Base-by-base conservation (phyloP, 1,139 yeast species). In the Kodamaea ohmeri region DNA sequence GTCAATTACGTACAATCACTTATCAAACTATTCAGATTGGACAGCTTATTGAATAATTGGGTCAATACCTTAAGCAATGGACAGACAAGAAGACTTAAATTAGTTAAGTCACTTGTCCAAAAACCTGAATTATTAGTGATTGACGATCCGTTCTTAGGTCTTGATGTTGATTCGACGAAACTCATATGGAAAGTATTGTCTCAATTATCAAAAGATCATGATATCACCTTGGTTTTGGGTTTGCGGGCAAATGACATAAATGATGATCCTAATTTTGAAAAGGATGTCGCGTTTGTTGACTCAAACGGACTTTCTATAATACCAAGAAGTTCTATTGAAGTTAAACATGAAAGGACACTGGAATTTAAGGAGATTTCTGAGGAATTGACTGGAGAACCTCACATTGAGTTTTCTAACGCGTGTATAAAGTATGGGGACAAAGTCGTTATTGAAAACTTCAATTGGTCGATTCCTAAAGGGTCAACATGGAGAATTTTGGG, bases 61-160 rank as follows among this genome's bases (percentile, higher is more conserved):
- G 78, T 87, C 33, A 87, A 87, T 57, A 86, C 94, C 0, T 67
- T 92, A 35, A 85, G 96, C 58, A 92, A 92, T 56, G 98, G 98
- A 0, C 98, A 92, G 60, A 80, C 86, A 58, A 72, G 98, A 49
- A 68, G 98, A 35, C 96, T 97, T 0, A 70, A 96, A 44, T 66
- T 92, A 21, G 97, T 97, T 0, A 74, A 76, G 45, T 78, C 90
- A 0, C 54, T 92, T 37, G 71, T 88, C 37, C 66, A 69, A 38
- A 66, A 75, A 35, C 96, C 97, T 0, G 67, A 68, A 29, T 50
- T 89, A 18, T 63, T 89, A 41, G 58, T 90, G 8, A 71, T 92
- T 13, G 97, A 92, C 57, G 97, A 92, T 51, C 96, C 97, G 6
- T 89, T 88, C 53, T 63, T 92, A 33, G 98, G 98, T 0, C 66